Evolutionary conservation across 2,329 filamentous ascomycete species (phyloP), one percentile per base, ranked within the genome.

Genomic region (Microsporum canis): DNA sequence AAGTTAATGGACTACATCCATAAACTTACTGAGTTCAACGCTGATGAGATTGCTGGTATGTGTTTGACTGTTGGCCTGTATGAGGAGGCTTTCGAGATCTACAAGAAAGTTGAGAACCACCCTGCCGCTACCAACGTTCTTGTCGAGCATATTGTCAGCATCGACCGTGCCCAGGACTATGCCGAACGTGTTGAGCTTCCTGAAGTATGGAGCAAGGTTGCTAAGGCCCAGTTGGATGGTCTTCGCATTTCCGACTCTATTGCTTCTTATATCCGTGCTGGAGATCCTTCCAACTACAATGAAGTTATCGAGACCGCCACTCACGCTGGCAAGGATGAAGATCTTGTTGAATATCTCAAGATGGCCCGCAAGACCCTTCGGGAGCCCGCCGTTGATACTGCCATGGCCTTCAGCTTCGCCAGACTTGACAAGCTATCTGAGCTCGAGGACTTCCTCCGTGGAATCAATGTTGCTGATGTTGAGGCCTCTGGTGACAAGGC

Each of bases 401-500:
- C 85, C 31, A 83, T 99, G 65, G 94, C 92, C 39, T 96, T 99
- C 79, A 90, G 86, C 78, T 96, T 87, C 73, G 94, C 94, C 60
- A 87, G 94, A 62, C 87, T 95, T 51, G 88, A 96, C 70, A 90
- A 96, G 76, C 84, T 99, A 14, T 79, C 86, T 57, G 94, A 99
- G 73, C 85, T 99, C 41, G 94, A 99, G 76, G 94, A 99, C 74
- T 99, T 99, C 82, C 80, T 99, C 63, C 88, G 89, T 62, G 85
- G 85, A 33, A 91, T 90, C 60, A 99, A 99, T 67, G 94, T 97
- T 64, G 92, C 94, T 59, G 91, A 99, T 73, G 83, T 97, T 60
- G 94, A 99, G 73, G 89, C 94, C 68, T 97, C 91, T 63, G 94
- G 94, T 80, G 94, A 99, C 82, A 96, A 96, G 81, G 92, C 94